Evolutionary conservation across 768 basidiomycete species (phyloP).

Genomic region (Rhizopogon roseolus): DNA sequence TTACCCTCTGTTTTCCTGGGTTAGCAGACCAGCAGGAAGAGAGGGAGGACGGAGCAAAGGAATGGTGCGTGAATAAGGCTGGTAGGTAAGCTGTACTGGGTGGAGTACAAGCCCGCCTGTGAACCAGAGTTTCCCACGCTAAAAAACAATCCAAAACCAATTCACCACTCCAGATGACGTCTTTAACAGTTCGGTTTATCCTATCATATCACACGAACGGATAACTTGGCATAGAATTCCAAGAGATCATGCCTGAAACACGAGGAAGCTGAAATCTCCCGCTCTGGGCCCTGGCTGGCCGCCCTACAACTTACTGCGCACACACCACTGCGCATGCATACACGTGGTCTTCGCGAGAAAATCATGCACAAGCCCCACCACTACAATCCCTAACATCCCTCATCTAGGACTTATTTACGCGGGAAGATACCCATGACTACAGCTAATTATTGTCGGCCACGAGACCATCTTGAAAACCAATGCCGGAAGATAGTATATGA

Average conservation of each 20-base stretch:
- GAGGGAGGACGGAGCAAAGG: constrained; percentile 6
- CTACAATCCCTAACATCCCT: too few species aligned
- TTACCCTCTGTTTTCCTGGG: constrained; percentile 12
- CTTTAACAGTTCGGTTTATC: constrained; percentile 10
- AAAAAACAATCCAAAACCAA: constrained; percentile 1
- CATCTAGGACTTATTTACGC: not conserved
- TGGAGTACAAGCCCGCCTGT: not conserved
- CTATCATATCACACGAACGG: too few species aligned
- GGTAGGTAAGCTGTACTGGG: not conserved
- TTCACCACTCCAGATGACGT: too few species aligned
- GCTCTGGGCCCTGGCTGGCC: too few species aligned
- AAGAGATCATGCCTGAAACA: too few species aligned
- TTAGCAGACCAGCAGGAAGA: constrained; percentile 9
- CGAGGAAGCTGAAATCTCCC: too few species aligned
- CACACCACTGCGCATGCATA: not conserved
- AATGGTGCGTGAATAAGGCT: constrained; percentile 6
- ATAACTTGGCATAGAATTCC: too few species aligned
- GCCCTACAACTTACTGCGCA: too few species aligned
- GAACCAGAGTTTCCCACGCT: constrained; percentile 24
- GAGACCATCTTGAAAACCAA: constrained; percentile 18
- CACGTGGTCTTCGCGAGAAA: not conserved
- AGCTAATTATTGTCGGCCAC: not conserved
- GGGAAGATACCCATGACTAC: constrained; percentile 1
- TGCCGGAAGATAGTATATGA: constrained; percentile 40
- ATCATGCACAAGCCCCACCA: too few species aligned